Conservation (phyloP, 2,329 filamentous ascomycete genomes). For the Graphiopsis chlorocephala region DNA sequence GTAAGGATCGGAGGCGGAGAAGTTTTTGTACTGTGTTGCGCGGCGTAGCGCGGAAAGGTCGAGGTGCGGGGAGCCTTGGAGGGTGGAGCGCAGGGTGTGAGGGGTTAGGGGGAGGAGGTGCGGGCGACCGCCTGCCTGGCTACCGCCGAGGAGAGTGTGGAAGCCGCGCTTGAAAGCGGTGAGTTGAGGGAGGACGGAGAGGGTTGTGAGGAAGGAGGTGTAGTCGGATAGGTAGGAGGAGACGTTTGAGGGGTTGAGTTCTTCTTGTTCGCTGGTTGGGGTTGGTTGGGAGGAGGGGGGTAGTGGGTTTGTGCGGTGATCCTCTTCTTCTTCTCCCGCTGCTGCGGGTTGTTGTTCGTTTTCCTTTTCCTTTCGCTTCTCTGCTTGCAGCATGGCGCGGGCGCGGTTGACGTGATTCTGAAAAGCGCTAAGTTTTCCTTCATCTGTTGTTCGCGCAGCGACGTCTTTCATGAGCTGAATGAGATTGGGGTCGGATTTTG, state of each 20-base stretch:
- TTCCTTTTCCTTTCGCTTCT: neutral
- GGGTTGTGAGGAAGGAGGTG: slow-evolving; percentile 74
- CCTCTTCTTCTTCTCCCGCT: neutral
- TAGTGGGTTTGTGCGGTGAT: neutral
- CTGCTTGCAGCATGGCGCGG: neutral
- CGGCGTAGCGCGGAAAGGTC: slow-evolving; percentile 70
- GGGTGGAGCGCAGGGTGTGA: slow-evolving; percentile 67
- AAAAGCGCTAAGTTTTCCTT: neutral
- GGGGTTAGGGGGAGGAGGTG: slow-evolving; percentile 55
- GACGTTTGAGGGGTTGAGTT: slow-evolving; percentile 77
- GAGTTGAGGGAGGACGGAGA: slow-evolving; percentile 74
- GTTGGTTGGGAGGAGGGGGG: neutral
- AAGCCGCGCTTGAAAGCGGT: slow-evolving; percentile 81
- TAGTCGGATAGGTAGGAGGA: slow-evolving; percentile 79
- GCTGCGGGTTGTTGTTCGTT: neutral
- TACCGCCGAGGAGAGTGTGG: slow-evolving; percentile 36
- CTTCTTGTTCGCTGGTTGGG: slow-evolving; percentile 25
- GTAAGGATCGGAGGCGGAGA: slow-evolving; percentile 64
- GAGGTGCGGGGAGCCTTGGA: slow-evolving; percentile 82
- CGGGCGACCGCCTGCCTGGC: too few species aligned
- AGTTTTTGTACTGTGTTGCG: slow-evolving; percentile 77
- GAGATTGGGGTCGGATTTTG: neutral
- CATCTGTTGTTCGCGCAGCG: neutral
- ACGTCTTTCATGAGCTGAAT: neutral
- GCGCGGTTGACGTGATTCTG: neutral